A percentile compares a stretch with the other conserved stretches of the same genome.
Conservation (phyloP, 768 basidiomycete species). For the Amanita pallidorosea region DNA sequence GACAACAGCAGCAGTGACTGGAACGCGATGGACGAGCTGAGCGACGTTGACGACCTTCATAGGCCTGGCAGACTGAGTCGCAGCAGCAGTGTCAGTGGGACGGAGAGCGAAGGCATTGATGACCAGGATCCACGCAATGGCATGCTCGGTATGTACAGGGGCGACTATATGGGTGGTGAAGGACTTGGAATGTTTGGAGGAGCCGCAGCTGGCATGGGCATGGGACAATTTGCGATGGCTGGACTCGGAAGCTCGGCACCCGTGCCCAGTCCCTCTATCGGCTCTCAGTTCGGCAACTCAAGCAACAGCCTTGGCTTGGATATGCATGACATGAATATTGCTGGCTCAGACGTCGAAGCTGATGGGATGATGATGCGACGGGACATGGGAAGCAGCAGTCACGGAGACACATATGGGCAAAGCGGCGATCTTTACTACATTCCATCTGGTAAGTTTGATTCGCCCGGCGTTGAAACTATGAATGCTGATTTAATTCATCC, state of each 20-base stretch:
- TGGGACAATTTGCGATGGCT: constrained; percentile 2
- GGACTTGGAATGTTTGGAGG: constrained; percentile 11
- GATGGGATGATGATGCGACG: constrained; percentile 34
- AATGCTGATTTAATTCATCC: constrained; percentile 13
- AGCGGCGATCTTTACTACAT: constrained; percentile 8
- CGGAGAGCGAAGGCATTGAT: constrained; percentile 5
- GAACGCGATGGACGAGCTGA: constrained; percentile 2
- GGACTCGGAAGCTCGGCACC: not conserved
- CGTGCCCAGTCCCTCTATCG: not conserved
- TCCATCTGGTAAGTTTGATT: constrained; percentile 4
- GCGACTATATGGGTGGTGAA: constrained; percentile 31
- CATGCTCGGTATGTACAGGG: constrained; percentile 43
- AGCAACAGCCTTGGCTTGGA: constrained; percentile 1
- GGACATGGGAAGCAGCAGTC: not conserved
- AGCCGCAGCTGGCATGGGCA: constrained; percentile 6
- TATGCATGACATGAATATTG: constrained; percentile 19
- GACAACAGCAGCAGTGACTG: constrained; percentile 4
- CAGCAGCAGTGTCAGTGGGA: constrained; percentile 7
- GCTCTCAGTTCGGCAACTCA: constrained; percentile 1
- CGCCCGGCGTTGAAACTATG: constrained; percentile 11
- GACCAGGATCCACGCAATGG: constrained; percentile 7
- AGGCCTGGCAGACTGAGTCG: constrained; percentile 1
- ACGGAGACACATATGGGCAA: constrained; percentile 1
- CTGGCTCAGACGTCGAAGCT: constrained; percentile 43
- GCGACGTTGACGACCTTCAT: constrained; percentile 4